Evolutionary conservation across 2,329 filamentous ascomycete genomes (phyloP).

Genomic region (Ciborinia camelliae): DNA sequence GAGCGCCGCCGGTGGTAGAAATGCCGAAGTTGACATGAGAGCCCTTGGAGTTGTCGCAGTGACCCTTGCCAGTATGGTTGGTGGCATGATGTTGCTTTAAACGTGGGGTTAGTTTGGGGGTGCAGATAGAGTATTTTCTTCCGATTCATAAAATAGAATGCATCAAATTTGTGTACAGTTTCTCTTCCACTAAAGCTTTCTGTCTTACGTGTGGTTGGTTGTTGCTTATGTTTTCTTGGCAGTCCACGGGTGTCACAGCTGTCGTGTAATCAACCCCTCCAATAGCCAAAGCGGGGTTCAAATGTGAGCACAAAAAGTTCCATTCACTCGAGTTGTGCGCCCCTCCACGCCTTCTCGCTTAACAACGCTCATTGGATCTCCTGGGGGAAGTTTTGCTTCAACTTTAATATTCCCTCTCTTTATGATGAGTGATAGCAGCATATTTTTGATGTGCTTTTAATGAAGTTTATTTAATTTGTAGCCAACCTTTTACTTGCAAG

Average conservation of each 20-base stretch:
- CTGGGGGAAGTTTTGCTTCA: not conserved
- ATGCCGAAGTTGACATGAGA: not conserved
- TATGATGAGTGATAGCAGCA: not conserved
- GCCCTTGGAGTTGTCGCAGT: conserved; percentile 1
- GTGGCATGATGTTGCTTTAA: conserved; percentile 12
- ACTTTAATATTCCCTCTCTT: not conserved
- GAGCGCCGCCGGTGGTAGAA: conserved; percentile 2
- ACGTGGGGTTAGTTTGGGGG: not conserved
- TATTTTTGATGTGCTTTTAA: too few relatives aligned
- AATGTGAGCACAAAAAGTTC: not conserved
- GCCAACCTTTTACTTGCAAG: not conserved
- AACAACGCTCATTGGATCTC: not conserved
- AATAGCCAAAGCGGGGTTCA: not conserved
- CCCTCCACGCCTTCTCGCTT: not conserved
- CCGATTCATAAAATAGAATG: not conserved
- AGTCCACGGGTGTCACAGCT: not conserved
- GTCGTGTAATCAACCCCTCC: not conserved
- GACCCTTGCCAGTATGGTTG: conserved; percentile 8
- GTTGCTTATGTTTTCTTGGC: not conserved
- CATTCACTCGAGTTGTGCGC: not conserved
- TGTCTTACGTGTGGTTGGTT: not conserved
- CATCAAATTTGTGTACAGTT: not conserved
- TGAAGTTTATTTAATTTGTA: not conserved
- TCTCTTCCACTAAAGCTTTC: not conserved
- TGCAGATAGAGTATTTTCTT: not conserved